Conservation (phyloP, 441 rosid genomes). For the Omphalea diandra region DNA sequence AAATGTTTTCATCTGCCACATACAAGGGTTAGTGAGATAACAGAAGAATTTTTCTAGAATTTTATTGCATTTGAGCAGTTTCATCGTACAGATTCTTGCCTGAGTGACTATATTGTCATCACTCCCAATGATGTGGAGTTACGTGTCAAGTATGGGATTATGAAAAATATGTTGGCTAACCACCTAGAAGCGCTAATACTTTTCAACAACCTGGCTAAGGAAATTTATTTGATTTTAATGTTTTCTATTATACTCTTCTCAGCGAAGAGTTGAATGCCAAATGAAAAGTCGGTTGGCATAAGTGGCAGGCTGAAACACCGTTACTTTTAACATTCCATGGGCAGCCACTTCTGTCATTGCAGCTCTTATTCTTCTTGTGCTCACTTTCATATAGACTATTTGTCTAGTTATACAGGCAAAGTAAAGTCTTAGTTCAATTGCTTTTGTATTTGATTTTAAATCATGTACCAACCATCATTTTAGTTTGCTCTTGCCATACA, state of each 20-base stretch:
- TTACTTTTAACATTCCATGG: constrained; percentile 19
- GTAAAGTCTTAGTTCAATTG: background rate
- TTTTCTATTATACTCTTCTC: constrained; percentile 6
- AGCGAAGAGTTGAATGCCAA: constrained; percentile 4
- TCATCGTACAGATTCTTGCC: background rate
- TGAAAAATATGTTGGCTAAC: constrained; percentile 17
- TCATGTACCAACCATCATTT: background rate
- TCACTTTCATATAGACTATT: constrained; percentile 12
- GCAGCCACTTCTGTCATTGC: constrained; percentile 9
- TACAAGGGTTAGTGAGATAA: constrained; percentile 4
- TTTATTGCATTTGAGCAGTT: constrained; percentile 19
- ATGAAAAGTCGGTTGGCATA: constrained; percentile 19
- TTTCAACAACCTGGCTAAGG: constrained; percentile 19
- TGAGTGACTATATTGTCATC: constrained; percentile 15
- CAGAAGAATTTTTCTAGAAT: constrained; percentile 16
- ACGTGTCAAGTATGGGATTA: constrained; percentile 1
- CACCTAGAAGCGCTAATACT: constrained; percentile 11
- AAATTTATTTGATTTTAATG: constrained; percentile 8
- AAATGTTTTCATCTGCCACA: no score
- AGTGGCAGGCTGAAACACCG: constrained; percentile 17
- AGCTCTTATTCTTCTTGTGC: constrained; percentile 16
- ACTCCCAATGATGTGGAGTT: constrained; percentile 10
- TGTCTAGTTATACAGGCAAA: background rate
- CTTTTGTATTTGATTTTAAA: background rate
- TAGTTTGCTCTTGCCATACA: background rate